Base-by-base conservation (phyloP, 192 early-diverging fungal genomes). In the Coemansia sp. region DNA sequence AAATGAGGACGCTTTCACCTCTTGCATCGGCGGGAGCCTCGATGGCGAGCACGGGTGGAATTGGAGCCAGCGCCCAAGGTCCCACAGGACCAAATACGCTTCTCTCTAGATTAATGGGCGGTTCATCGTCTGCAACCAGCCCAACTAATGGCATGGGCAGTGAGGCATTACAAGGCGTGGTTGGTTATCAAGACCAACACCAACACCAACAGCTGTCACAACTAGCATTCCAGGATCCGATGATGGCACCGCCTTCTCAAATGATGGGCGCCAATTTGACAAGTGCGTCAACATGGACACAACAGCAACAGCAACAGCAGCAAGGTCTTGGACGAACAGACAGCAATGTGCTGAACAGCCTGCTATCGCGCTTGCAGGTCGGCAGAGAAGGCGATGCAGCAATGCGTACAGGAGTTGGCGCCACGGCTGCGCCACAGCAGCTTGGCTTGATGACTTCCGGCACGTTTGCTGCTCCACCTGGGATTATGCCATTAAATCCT, bases 41-140 rank as follows among this genome's bases (percentile, higher is more conserved):
- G 0, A 43, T 49, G 21, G 47, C 22, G 18, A 48, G 62, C 2
- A 49, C 19, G 11, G 40, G 64, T 66, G 72, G 41, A 39, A 58
- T 43, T 22, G 49, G 49, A 19, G 10, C 6, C 49, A 52, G 26
- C 49, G 5, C 49, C 18, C 49, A 52, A 22, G 49, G 49, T 8
- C 11, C 49, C 1, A 21, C 49, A 10, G 61, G 61, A 13, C 48
- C 74, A 62, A 75, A 65, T 40, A 70, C 66, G 8, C 64, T 80
- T 51, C 47, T 80, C 8, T 75, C 78, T 18, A 59, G 67, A 54
- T 73, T 80, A 36, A 80, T 75, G n/a, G n/a, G n/a, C 37, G 73
- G 78, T 8, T 62, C 63, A 46, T 32, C 61, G n/a, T 36, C 56
- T 40, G 37, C 13, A n/a, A 51, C 49, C 37, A 39, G 56, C 37